Percentiles rank a stretch among this genome's conserved stretches.
These are phyloP conservation scores for Monosporascus sp. DNA, from an alignment of 2,329 filamentous ascomycete species.

Conservation along the genomic window DNA sequence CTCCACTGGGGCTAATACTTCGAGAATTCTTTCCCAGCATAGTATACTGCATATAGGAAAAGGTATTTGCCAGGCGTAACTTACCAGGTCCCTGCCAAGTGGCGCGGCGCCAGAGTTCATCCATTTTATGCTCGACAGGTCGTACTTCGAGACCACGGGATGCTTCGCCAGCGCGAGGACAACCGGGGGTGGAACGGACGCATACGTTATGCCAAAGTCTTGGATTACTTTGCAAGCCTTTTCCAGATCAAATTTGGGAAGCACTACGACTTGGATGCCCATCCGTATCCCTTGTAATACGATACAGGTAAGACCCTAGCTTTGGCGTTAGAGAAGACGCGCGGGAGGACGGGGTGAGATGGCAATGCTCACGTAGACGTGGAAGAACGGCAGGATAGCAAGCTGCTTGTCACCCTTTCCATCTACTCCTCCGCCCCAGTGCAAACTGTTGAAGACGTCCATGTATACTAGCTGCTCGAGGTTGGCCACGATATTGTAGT, in stretches of 20 bases:
- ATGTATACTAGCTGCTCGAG: slow-evolving; percentile 48
- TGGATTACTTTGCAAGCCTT: slow-evolving; percentile 74
- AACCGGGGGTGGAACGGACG: slow-evolving; percentile 80
- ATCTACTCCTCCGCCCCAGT: slow-evolving; percentile 49
- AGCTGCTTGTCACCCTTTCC: slow-evolving; percentile 68
- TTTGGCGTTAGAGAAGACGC: neutral
- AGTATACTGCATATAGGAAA: too few species aligned
- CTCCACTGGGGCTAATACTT: neutral
- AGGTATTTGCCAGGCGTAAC: neutral
- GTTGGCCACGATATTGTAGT: slow-evolving; percentile 79
- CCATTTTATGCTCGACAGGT: slow-evolving; percentile 74
- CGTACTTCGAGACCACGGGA: slow-evolving; percentile 72
- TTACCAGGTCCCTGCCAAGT: slow-evolving; percentile 67
- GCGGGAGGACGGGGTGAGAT: neutral
- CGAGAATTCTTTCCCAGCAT: neutral
- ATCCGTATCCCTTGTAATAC: slow-evolving; percentile 63
- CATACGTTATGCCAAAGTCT: slow-evolving; percentile 68
- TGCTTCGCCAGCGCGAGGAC: slow-evolving; percentile 76
- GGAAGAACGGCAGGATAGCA: slow-evolving; percentile 82
- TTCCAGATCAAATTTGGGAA: slow-evolving; percentile 78
- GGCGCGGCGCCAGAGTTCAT: slow-evolving; percentile 86
- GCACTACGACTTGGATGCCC: slow-evolving; percentile 64
- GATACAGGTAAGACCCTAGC: slow-evolving; percentile 62
- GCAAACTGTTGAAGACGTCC: slow-evolving; percentile 52
- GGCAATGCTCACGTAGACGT: slow-evolving; percentile 68